Conservation (phyloP, 345 rosid species). For the Eutrema yunnanense region DNA sequence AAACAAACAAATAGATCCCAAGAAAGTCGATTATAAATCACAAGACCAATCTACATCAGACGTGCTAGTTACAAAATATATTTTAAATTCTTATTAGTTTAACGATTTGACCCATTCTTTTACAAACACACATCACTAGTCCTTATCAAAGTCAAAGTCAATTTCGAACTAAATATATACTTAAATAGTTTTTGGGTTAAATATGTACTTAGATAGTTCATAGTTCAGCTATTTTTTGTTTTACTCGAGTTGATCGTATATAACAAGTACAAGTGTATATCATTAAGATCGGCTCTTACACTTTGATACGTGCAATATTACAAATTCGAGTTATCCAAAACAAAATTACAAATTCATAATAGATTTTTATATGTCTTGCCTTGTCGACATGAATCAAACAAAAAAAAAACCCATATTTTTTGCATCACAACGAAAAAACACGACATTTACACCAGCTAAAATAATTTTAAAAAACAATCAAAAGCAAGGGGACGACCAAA, state of each 20-base stretch:
- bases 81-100: background rate
- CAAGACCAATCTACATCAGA: slow-evolving; percentile 15
- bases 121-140: background rate
- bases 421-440: background rate
- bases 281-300: background rate
- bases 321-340: background rate
- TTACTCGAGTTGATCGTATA: background rate
- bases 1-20: background rate
- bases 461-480: background rate
- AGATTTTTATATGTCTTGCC: background rate
- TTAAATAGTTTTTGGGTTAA: background rate
- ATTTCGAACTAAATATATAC: background rate
- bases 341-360: slow-evolving; percentile 1
- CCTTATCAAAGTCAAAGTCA: slow-evolving; percentile 9
- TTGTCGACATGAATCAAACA: slow-evolving; percentile 1
- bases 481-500: background rate
- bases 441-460: slow-evolving; percentile 16
- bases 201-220: background rate
- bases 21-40: background rate
- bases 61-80: slow-evolving; percentile 9
- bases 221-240: background rate
- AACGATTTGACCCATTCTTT: background rate
- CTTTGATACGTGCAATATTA: background rate
- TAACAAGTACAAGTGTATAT: background rate
- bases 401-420: background rate